phyloP scores from a whole-genome alignment of 164 flowering plant species.

The Kalanchoe fedtschenkoi region DNA sequence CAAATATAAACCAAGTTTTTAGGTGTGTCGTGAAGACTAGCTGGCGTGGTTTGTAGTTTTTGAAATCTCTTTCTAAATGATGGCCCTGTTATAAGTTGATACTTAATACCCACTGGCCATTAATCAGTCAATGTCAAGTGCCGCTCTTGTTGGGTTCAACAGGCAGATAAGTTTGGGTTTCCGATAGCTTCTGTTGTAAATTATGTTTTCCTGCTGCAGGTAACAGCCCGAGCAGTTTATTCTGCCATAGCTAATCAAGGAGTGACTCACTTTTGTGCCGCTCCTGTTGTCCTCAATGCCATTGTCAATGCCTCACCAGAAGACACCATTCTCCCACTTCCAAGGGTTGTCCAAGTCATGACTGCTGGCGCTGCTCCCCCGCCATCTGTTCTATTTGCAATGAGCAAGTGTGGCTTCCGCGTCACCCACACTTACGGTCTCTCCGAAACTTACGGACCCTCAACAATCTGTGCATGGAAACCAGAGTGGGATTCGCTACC shows the following conservation, averaged over 20 bases:
- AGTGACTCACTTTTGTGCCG: conserved; percentile 93
- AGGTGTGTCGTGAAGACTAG: too few relatives aligned
- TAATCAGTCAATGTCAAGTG: background rate
- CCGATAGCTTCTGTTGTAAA: too few relatives aligned
- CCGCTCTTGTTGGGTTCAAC: too few relatives aligned
- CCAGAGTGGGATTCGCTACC: conserved; percentile 88
- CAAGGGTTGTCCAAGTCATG: conserved; percentile 62
- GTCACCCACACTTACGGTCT: conserved; percentile 91
- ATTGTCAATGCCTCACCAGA: conserved; percentile 58
- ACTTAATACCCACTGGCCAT: background rate
- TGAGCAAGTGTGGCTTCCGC: conserved; percentile 64
- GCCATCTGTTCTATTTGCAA: conserved; percentile 54
- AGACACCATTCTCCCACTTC: conserved; percentile 72
- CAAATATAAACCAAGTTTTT: too few relatives aligned
- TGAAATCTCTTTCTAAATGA: background rate
- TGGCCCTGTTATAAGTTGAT: background rate
- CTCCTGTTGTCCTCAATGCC: conserved; percentile 88
- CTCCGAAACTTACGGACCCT: conserved; percentile 92
- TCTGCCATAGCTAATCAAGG: conserved; percentile 60
- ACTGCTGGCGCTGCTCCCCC: conserved; percentile 99
- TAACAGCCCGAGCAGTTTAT: conserved; percentile 72
- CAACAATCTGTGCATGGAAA: conserved; percentile 86
- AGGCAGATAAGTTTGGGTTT: too few relatives aligned
- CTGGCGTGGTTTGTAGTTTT: background rate
- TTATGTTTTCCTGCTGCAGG: conserved; percentile 43